Percentiles rank a stretch among this genome's conserved stretches.
These are phyloP conservation scores for Effrenium voratum DNA, from an alignment of 73 alveolate genomes.

Conservation along the genomic window DNA sequence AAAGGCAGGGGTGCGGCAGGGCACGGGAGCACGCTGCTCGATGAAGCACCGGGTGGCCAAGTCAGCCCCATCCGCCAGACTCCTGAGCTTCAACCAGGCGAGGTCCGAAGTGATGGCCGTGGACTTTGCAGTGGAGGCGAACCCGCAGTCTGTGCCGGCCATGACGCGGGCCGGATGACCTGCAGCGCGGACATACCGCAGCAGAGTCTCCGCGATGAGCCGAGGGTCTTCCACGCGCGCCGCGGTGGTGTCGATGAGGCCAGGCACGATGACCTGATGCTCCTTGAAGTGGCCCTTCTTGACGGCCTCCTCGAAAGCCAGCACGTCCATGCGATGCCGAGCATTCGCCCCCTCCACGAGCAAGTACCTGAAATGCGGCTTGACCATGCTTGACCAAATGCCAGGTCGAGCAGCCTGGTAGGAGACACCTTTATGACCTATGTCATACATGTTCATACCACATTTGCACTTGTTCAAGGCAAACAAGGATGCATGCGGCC, in stretches of 20 bases:
- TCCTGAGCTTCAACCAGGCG: conserved; percentile 61
- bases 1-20: not conserved
- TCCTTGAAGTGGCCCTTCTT: conserved; percentile 59
- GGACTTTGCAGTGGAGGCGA: conserved; percentile 56
- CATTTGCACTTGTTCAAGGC: too few relatives aligned
- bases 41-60: conserved; percentile 29
- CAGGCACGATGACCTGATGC: conserved; percentile 58
- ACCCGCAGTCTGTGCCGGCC: conserved; percentile 71
- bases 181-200: conserved; percentile 47
- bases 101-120: conserved; percentile 48
- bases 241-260: conserved; percentile 67
- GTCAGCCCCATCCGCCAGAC: conserved; percentile 26
- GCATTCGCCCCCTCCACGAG: conserved; percentile 53
- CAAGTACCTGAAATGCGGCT: conserved; percentile 34
- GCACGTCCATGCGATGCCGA: conserved; percentile 37
- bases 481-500: too few relatives aligned
- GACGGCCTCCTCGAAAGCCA: conserved; percentile 30
- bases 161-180: conserved; percentile 38
- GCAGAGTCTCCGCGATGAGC: conserved; percentile 61
- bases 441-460: too few relatives aligned
- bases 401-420: too few relatives aligned
- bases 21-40: conserved; percentile 48
- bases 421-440: too few relatives aligned
- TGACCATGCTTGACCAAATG: too few relatives aligned
- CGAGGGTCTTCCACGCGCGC: conserved; percentile 64